Conservation (phyloP, 2,329 filamentous ascomycete genomes). For the Fusarium nygamai region DNA sequence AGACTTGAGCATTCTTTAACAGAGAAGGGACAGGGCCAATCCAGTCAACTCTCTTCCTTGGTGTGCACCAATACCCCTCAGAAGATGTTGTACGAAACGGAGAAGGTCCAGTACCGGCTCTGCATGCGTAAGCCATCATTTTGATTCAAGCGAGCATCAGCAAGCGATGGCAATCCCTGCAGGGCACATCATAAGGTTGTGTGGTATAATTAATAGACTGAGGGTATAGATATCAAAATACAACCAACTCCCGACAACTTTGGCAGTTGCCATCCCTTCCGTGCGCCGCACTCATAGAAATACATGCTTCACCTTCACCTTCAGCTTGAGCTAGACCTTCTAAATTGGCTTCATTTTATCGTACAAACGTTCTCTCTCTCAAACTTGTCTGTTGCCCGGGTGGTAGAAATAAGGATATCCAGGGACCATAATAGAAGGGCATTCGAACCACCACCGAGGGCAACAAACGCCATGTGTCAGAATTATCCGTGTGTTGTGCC, state of each 20-base stretch:
- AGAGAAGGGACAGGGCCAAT: neutral
- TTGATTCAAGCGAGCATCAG: neutral
- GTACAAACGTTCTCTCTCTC: neutral
- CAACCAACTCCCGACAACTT: neutral
- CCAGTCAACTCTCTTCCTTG: neutral
- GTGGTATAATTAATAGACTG: neutral
- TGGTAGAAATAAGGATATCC: slow-evolving; percentile 26
- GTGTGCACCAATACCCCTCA: neutral
- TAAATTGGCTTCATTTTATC: slow-evolving; percentile 5
- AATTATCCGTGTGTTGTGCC: slow-evolving; percentile 40
- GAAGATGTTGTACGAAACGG: neutral
- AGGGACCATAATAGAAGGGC: slow-evolving; percentile 22
- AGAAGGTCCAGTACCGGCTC: neutral
- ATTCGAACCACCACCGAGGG: slow-evolving; percentile 30
- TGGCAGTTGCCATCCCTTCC: too few relatives aligned
- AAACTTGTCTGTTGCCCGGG: neutral
- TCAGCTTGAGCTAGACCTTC: slow-evolving; percentile 25
- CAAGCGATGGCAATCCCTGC: neutral
- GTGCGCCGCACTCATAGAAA: neutral
- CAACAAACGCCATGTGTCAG: slow-evolving; percentile 26
- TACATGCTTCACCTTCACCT: neutral
- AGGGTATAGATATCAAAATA: neutral
- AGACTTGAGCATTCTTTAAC: neutral
- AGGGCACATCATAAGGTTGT: neutral
- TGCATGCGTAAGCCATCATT: neutral